Evolutionary conservation across 768 basidiomycete genomes (phyloP), one percentile per base, ranked within the genome.

Genomic region (Tremella mesenterica): DNA sequence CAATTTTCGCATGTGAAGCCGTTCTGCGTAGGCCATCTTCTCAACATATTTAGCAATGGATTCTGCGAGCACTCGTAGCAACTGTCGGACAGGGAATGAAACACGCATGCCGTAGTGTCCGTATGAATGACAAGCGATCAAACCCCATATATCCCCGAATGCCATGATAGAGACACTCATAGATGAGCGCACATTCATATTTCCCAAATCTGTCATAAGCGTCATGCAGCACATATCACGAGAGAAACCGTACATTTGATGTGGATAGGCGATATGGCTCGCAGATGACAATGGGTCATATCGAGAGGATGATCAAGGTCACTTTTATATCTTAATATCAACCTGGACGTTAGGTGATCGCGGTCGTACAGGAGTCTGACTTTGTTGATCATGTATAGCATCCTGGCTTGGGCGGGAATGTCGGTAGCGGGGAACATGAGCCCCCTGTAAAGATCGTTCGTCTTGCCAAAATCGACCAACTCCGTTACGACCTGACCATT

Each of bases 221-320:
- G 30, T 50, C n/a, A 23, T 56, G 58, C 46, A 26, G n/a, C 18
- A 34, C 23, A 33, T 10, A 28, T 44, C 25, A 12, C 21, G 16
- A 33, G 12, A 46, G 16, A 21, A 26, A 28, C 6, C 80, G 27
- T 57, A 84, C 83, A 88, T 74, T 86, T 82, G 55, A 86, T 73
- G 64, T 88, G 86, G 44, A 90, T 86, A 4, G 86, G 87, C 58
- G 83, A 85, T 86, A 90, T 88, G 0, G 86, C 85, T n/a, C 86
- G 80, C 8, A 88, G 75, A 59, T 84, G 86, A 52, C 82, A 85
- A 70, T 88, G 84, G 0, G 86, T 87, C 85, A 88, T 86, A 64
- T 88, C 81, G 79, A 85, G 53, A 1, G 86, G 86, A 4, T 73
- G 72, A 44, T 83, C 79, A 5, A 90, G 76, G 70, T 90, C 86